A percentile compares a stretch with the other conserved stretches of the same genome.
phyloP scores from a whole-genome alignment of 768 basidiomycete genomes.

The Vishniacozyma victoriae region DNA sequence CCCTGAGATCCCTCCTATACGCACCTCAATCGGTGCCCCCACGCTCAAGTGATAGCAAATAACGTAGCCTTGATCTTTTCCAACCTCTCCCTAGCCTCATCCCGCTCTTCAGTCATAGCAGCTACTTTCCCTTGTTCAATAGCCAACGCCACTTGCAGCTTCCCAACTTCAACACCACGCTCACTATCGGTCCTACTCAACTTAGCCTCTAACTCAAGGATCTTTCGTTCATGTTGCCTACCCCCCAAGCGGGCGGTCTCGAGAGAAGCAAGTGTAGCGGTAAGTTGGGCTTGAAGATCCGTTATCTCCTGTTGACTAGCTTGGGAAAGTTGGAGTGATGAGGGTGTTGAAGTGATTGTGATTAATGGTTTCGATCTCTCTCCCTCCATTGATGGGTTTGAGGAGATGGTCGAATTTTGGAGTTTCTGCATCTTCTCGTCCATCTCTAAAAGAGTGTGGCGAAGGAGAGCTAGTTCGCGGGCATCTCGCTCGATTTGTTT shows the following conservation, averaged over 20 bases:
- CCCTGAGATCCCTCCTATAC: too few relatives aligned
- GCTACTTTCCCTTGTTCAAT: conserved; percentile 25
- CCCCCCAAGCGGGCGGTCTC: conserved; percentile 14
- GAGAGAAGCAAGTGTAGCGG: conserved; percentile 21
- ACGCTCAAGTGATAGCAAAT: conserved; percentile 20
- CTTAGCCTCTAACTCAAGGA: conserved; percentile 19
- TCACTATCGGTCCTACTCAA: conserved; percentile 15
- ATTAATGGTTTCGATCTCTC: conserved; percentile 15
- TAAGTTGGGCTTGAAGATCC: conserved; percentile 28
- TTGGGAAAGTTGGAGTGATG: conserved; percentile 6
- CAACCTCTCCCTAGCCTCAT: conserved; percentile 31
- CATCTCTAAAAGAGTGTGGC: conserved; percentile 35
- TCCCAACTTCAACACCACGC: conserved; percentile 14
- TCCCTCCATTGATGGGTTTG: not conserved
- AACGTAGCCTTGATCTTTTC: conserved; percentile 38
- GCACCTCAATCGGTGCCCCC: too few relatives aligned
- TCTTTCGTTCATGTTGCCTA: conserved; percentile 13
- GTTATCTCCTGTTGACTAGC: conserved; percentile 9
- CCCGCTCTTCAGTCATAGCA: conserved; percentile 29
- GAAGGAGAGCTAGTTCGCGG: conserved; percentile 32
- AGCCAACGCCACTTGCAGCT: conserved; percentile 27
- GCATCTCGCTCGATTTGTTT: conserved; percentile 39
- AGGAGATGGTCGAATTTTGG: not conserved
- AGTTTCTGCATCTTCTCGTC: conserved; percentile 31
- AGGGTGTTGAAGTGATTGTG: conserved; percentile 30